Evolutionary conservation across 306 rosid species (phyloP), one percentile per base, ranked within the genome.

Genomic region (Begonia fuchsioides): DNA sequence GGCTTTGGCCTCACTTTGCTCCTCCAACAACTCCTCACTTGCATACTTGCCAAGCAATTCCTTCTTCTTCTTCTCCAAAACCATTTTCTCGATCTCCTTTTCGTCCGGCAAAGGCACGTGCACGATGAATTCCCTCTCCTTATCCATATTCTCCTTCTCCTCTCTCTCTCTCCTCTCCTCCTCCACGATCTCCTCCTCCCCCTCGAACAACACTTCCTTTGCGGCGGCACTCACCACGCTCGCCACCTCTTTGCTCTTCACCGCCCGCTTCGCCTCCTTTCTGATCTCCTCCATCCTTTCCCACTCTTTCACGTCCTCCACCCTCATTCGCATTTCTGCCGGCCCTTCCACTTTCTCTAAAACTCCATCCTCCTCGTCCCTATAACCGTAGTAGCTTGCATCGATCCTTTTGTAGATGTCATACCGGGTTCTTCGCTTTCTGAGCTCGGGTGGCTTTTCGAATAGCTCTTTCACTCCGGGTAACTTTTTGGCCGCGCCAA

Each of bases 81-180:
- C 87, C 97, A 85, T 90, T 72, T 39, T 84, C 79, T 90, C 97
- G 13, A 90, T 84, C 68, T 90, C 97, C 76, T 71, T 81, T 17
- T 67, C 75, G 60, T 90, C 95, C 0, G 95, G 95, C 64, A 84
- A 50, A 0, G 97, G 97, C 59, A 90, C 97, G 5, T 90, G 97
- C 18, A 63, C 97, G 48, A 90, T 75, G 32, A 90, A 90, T 68
- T 84, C 84, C 57, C 63, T 76, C 61, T 69, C 86, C 61, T 64
- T 69, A 50, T 66, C 78, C 49, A 58, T 61, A 55, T 43, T 56
- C 69, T 62, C 69, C 57, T 63, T 58, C 62, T 62, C 72, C 62
- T 64, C 76, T 51, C 75, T 48, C 50, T 65, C 73, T 60, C 44
- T 76, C 43, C 67, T 58, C 76, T 75, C 93, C 61, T 70, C 95